These are phyloP conservation scores for Pythium phragmitis DNA, from an alignment of 352 stramenopile species.

Conservation along the genomic window DNA sequence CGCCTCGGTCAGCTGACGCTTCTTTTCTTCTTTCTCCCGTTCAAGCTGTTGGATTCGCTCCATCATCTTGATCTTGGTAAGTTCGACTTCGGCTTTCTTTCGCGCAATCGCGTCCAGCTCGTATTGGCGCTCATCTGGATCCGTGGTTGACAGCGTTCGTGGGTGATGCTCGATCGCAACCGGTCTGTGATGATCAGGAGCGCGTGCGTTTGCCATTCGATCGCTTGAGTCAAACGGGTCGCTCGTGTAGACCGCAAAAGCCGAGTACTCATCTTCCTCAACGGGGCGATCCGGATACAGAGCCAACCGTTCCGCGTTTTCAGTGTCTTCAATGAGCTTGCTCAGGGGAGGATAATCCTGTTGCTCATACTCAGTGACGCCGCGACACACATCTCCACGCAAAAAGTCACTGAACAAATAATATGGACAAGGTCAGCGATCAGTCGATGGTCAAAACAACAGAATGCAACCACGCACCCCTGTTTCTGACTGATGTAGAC, in stretches of 20 bases:
- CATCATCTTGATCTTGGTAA: constrained; percentile 51
- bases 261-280: constrained; percentile 74
- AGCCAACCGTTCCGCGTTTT: constrained; percentile 48
- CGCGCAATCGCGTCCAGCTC: constrained; percentile 62
- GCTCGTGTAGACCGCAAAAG: constrained; percentile 55
- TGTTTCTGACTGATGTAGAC: constrained; percentile 81
- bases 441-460: neutral
- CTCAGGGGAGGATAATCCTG: constrained; percentile 75
- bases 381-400: constrained; percentile 71
- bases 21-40: constrained; percentile 50
- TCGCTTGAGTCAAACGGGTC: constrained; percentile 22
- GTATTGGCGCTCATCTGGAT: constrained; percentile 23
- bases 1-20: constrained; percentile 6
- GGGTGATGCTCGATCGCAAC: constrained; percentile 4
- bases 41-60: constrained; percentile 37
- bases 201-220: constrained; percentile 9
- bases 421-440: neutral
- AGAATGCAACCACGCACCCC: constrained; percentile 36
- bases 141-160: neutral
- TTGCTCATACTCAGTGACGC: constrained; percentile 74
- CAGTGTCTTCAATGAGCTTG: constrained; percentile 63
- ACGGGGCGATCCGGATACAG: constrained; percentile 59
- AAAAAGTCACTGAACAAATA: constrained; percentile 51
- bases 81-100: constrained; percentile 56
- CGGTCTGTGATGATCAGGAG: neutral